phyloP scores from a whole-genome alignment of 192 early-diverging fungal species.

The Podila horticola region DNA sequence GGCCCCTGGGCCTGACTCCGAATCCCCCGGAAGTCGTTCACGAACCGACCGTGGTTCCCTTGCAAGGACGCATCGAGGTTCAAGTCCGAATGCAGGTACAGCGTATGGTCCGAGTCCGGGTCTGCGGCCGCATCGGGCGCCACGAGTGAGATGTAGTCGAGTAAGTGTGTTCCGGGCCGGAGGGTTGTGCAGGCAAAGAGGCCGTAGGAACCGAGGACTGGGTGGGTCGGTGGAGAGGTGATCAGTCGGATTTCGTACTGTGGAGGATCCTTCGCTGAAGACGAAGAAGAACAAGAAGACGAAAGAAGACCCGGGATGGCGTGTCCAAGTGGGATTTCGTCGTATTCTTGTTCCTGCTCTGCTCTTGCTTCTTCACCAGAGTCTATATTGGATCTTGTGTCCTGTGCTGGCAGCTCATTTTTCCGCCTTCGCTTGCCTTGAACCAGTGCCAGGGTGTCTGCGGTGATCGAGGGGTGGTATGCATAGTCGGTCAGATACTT shows the following conservation, averaged over 20 bases:
- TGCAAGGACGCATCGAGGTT: slow-evolving; percentile 42
- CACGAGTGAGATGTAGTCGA: slow-evolving; percentile 46
- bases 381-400: not conserved
- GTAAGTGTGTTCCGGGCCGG: slow-evolving; percentile 27
- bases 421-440: slow-evolving; percentile 17
- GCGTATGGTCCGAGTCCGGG: slow-evolving; percentile 44
- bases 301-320: slow-evolving; percentile 24
- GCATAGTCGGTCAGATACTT: slow-evolving; percentile 46
- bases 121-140: slow-evolving; percentile 37
- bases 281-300: not conserved
- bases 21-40: slow-evolving; percentile 40
- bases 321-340: slow-evolving; percentile 36
- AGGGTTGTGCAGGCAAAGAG: slow-evolving; percentile 30
- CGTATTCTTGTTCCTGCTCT: slow-evolving; percentile 25
- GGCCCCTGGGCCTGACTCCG: slow-evolving; percentile 33
- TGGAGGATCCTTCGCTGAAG: not conserved
- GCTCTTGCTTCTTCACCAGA: slow-evolving; percentile 1
- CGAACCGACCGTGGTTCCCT: slow-evolving; percentile 47
- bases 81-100: slow-evolving; percentile 37
- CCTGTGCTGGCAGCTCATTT: not conserved
- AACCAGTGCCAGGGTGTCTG: slow-evolving; percentile 20
- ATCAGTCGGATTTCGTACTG: slow-evolving; percentile 33
- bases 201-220: slow-evolving; percentile 45
- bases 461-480: slow-evolving; percentile 30
- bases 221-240: slow-evolving; percentile 20